Evolutionary conservation across 352 stramenopile species (phyloP), one percentile per base, ranked within the genome.

Genomic region (Lagenidium sp.): DNA sequence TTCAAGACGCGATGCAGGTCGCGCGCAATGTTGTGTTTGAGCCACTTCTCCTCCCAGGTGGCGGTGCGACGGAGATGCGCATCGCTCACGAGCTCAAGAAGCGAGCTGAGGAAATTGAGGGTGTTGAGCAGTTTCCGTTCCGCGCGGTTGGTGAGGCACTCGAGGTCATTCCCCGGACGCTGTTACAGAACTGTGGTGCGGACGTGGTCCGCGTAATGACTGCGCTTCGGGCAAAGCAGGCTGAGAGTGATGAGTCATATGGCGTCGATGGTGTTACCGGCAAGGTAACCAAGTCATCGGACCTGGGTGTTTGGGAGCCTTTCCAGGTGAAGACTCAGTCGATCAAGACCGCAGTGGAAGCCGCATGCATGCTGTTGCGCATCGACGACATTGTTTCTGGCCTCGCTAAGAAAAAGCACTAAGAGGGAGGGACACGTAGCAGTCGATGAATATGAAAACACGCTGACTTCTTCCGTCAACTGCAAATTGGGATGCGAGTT

Each of bases 351-450:
- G 95, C 96, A 12, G 94, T 99, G 52, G 97, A 99, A 64, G 96
- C 92, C 50, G 93, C 95, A 35, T 98, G 93, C 64, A 98, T 99
- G 76, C 73, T 97, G 50, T 63, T 96, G 52, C 92, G 97, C 50
- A 99, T 99, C 68, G 97, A 99, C 70, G 97, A 99, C 68, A 98
- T 99, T 63, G 97, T 99, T 24, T 99, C 95, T 40, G 97, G 97
- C 30, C 90, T 98, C 41, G 97, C 97, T 50, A 98, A 98, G 61
- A 91, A 92, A 74, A 95, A 95, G 59, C 69, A 86, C 36, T 90
- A n/a, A n/a, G n/a, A n/a, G n/a, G n/a, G n/a, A n/a, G n/a, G n/a
- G n/a, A n/a, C n/a, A n/a, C n/a, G n/a, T n/a, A n/a, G n/a, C n/a
- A n/a, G n/a, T n/a, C n/a, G n/a, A n/a, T n/a, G n/a, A n/a, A n/a